Percentiles rank a stretch among this genome's conserved stretches.
Conservation (phyloP, 2,329 filamentous ascomycete genomes). For the Ophiostoma sp. region DNA sequence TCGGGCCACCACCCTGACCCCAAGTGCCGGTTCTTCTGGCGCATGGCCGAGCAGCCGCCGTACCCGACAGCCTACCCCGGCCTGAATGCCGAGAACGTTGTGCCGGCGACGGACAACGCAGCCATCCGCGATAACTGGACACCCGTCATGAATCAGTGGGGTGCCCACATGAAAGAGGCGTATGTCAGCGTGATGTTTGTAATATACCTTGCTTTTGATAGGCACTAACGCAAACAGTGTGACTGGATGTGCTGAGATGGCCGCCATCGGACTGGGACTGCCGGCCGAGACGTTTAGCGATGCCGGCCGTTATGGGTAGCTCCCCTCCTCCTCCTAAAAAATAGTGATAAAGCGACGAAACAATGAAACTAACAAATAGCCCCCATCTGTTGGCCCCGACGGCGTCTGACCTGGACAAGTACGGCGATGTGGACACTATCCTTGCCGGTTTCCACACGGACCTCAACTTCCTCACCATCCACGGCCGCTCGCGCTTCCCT, state of each 20-base stretch:
- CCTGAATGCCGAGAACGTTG: conserved; percentile 51
- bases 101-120: conserved; percentile 40
- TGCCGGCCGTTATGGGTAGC: conserved; percentile 50
- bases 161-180: conserved; percentile 55
- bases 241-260: conserved; percentile 53
- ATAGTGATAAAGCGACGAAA: neutral
- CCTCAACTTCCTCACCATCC: conserved; percentile 60
- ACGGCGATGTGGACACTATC: conserved; percentile 51
- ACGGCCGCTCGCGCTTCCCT: conserved; percentile 57
- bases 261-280: conserved; percentile 51
- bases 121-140: conserved; percentile 48
- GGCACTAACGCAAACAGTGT: conserved; percentile 32
- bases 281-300: conserved; percentile 48
- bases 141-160: conserved; percentile 53
- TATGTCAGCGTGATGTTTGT: conserved; percentile 33
- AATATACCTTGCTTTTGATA: neutral
- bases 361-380: neutral
- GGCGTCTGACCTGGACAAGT: conserved; percentile 51
- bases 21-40: conserved; percentile 60
- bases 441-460: conserved; percentile 60
- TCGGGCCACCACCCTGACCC: conserved; percentile 52
- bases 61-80: conserved; percentile 51
- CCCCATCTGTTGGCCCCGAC: conserved; percentile 58
- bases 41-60: conserved; percentile 50
- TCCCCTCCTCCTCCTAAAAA: neutral